Conservation (phyloP, 192 early-diverging fungal genomes). For the Coemansia sp. region DNA sequence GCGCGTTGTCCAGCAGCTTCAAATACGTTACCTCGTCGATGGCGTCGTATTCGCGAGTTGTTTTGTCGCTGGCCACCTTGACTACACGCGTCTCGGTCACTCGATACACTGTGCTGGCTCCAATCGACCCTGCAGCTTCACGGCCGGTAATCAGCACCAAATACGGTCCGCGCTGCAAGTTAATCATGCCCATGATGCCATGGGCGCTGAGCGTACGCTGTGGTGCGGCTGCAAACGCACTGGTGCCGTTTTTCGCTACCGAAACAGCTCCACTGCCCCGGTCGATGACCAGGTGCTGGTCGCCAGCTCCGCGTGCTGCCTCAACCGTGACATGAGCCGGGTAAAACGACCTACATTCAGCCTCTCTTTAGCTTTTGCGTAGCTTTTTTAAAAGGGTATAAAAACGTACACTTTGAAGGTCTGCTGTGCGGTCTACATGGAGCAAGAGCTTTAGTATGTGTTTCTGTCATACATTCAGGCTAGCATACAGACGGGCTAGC, state of each 20-base stretch:
- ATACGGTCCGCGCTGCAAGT: constrained; percentile 45
- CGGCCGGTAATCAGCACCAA: constrained; percentile 49
- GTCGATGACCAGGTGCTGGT: constrained; percentile 37
- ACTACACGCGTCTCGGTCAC: constrained; percentile 43
- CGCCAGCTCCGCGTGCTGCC: constrained; percentile 33
- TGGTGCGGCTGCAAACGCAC: constrained; percentile 33
- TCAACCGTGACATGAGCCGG: constrained; percentile 39
- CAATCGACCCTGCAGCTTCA: constrained; percentile 38
- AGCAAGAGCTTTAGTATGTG: too few relatives aligned
- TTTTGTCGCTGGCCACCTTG: constrained; percentile 27
- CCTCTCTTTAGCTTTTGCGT: too few relatives aligned
- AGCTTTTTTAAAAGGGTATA: too few relatives aligned
- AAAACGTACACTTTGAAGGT: constrained; percentile 34
- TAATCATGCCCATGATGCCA: constrained; percentile 47
- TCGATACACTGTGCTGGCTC: constrained; percentile 37
- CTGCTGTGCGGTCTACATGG: constrained; percentile 43
- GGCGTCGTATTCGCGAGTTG: constrained; percentile 25
- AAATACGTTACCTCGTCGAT: constrained; percentile 66
- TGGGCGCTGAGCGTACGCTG: constrained; percentile 46
- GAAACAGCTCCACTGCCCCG: constrained; percentile 28
- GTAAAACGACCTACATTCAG: constrained; percentile 40
- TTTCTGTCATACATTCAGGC: too few relatives aligned
- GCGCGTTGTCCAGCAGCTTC: constrained; percentile 56
- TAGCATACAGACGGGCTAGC: too few relatives aligned
- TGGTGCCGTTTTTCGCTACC: constrained; percentile 4